phyloP scores from a whole-genome alignment of 2,329 filamentous ascomycete species.

The Paecilomyces sp. region DNA sequence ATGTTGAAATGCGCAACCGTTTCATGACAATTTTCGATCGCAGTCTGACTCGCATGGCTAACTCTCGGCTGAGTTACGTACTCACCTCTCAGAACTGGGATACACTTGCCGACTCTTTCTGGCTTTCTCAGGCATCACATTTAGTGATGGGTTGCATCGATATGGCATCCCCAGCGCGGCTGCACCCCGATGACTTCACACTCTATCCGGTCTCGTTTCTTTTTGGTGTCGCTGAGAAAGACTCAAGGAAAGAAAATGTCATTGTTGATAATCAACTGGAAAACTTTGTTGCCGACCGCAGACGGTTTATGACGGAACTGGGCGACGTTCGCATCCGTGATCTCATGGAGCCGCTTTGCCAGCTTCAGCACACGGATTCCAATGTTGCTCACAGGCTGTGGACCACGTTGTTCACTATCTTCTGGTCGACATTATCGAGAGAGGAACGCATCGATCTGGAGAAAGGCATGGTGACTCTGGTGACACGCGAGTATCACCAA shows the following conservation, averaged over 20 bases:
- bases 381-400: slow-evolving; percentile 82
- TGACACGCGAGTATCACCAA: slow-evolving; percentile 93
- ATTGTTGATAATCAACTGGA: slow-evolving; percentile 83
- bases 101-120: slow-evolving; percentile 87
- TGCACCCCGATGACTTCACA: slow-evolving; percentile 79
- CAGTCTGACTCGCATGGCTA: slow-evolving; percentile 87
- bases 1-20: slow-evolving; percentile 92
- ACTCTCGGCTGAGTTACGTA: slow-evolving; percentile 80
- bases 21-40: slow-evolving; percentile 96
- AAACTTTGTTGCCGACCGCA: slow-evolving; percentile 66
- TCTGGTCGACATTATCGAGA: slow-evolving; percentile 79
- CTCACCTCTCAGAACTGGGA: slow-evolving; percentile 95
- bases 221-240: slow-evolving; percentile 66
- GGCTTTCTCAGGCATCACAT: slow-evolving; percentile 92
- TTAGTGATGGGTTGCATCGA: slow-evolving; percentile 87
- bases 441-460: slow-evolving; percentile 89
- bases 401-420: slow-evolving; percentile 85
- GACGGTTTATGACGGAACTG: slow-evolving; percentile 75
- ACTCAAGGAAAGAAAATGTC: slow-evolving; percentile 53
- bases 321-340: slow-evolving; percentile 83
- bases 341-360: slow-evolving; percentile 78
- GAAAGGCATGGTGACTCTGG: slow-evolving; percentile 77
- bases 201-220: slow-evolving; percentile 66
- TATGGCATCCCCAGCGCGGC: slow-evolving; percentile 67
- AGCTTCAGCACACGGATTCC: slow-evolving; percentile 84